These are phyloP conservation scores for Arthonia radiata DNA, from an alignment of 495 filamentous ascomycete genomes.

Conservation along the genomic window DNA sequence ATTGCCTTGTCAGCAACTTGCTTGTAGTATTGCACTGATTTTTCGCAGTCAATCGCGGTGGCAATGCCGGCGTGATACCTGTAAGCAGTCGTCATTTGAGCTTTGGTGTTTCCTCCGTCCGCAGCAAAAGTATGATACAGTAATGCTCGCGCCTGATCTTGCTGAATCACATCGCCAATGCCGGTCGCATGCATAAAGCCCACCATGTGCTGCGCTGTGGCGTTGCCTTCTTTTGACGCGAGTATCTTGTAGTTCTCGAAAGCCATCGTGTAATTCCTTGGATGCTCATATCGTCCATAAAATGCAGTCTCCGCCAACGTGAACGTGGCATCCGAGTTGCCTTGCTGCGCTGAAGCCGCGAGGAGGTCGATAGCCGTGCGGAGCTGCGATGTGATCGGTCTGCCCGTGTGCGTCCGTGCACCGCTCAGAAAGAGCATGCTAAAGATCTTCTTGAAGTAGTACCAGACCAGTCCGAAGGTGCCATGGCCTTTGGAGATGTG, in stretches of 20 bases:
- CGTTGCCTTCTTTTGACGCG: constrained; percentile 57
- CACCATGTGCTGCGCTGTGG: constrained; percentile 80
- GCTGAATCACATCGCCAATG: constrained; percentile 54
- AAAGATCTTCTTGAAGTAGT: no score
- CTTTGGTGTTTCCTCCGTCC: constrained; percentile 51
- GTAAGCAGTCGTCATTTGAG: constrained; percentile 86
- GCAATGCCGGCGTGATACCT: constrained; percentile 71
- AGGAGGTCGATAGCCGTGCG: constrained; percentile 42
- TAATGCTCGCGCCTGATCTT: constrained; percentile 77
- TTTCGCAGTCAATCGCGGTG: constrained; percentile 61
- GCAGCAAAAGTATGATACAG: constrained; percentile 91
- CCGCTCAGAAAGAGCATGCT: no score
- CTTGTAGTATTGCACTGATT: constrained; percentile 72
- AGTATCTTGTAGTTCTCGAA: constrained; percentile 63
- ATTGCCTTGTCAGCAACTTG: constrained; percentile 85
- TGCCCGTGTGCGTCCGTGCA: no score
- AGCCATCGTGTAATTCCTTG: constrained; percentile 56
- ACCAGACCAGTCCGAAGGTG: no score
- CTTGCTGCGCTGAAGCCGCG: constrained; percentile 44
- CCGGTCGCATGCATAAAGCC: constrained; percentile 94
- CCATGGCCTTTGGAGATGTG: no score
- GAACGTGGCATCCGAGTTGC: constrained; percentile 73
- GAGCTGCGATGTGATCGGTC: constrained; percentile 11
- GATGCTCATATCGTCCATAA: constrained; percentile 80
- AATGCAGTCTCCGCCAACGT: constrained; percentile 88